phyloP scores from a whole-genome alignment of 345 rosid species.

The Gossypium stocksii region DNA sequence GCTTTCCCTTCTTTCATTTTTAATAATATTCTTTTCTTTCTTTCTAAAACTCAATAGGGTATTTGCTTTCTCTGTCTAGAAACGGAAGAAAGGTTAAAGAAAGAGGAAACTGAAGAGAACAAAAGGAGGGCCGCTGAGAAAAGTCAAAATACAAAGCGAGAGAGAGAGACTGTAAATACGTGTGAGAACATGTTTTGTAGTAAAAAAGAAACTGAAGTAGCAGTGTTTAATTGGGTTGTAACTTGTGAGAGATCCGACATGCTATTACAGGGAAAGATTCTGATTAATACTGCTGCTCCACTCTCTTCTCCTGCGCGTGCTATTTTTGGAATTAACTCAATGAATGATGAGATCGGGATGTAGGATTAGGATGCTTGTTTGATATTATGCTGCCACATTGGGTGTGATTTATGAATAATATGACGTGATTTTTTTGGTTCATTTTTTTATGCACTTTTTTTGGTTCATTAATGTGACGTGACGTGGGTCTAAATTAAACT shows the following conservation, averaged over 20 bases:
- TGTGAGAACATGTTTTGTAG: neutral
- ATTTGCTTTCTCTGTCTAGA: neutral
- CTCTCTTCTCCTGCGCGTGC: neutral
- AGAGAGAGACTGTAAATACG: neutral
- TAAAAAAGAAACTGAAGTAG: neutral
- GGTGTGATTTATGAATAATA: too few relatives aligned
- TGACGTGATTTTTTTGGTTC: too few relatives aligned
- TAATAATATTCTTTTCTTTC: constrained; percentile 28
- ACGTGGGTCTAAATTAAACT: neutral
- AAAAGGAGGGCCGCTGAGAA: neutral
- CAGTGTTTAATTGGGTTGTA: constrained; percentile 14
- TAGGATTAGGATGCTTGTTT: too few relatives aligned
- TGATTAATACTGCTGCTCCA: neutral
- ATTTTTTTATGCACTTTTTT: too few relatives aligned
- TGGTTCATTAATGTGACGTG: neutral
- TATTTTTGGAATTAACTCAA: neutral
- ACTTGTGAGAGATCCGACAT: constrained; percentile 23
- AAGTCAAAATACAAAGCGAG: constrained; percentile 19
- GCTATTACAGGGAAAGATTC: neutral
- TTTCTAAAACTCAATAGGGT: neutral
- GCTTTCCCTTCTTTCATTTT: constrained; percentile 65
- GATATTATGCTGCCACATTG: too few relatives aligned
- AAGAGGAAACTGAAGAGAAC: constrained; percentile 1
- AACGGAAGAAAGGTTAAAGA: constrained; percentile 9
- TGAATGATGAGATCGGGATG: neutral